Percentiles rank a stretch among this genome's conserved stretches.
phyloP scores from a whole-genome alignment of 2,329 filamentous ascomycete genomes.

The Neocucurbitaria cava region DNA sequence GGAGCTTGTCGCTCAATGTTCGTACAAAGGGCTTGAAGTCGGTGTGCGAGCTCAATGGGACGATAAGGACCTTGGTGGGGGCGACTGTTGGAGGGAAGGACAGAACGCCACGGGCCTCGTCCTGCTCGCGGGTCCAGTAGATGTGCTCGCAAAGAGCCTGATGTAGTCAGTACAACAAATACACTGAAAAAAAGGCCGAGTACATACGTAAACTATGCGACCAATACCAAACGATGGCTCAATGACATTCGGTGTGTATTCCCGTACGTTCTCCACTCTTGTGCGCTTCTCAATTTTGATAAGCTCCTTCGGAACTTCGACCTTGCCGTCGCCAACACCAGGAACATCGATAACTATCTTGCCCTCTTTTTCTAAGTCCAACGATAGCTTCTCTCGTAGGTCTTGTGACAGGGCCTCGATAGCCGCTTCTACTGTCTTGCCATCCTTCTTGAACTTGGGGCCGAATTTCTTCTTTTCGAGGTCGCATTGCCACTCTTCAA shows the following conservation, averaged over 20 bases:
- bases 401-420: constrained; percentile 79
- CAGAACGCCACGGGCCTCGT: constrained; percentile 81
- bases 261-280: constrained; percentile 80
- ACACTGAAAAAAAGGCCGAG: background rate
- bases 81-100: constrained; percentile 80
- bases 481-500: constrained; percentile 88
- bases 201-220: constrained; percentile 79
- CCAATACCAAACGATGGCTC: constrained; percentile 98
- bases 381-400: constrained; percentile 78
- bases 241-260: constrained; percentile 95
- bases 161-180: constrained; percentile 47
- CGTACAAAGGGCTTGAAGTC: constrained; percentile 81
- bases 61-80: constrained; percentile 94
- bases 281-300: constrained; percentile 85
- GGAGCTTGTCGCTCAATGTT: constrained; percentile 76
- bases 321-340: constrained; percentile 71
- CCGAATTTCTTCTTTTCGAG: constrained; percentile 96
- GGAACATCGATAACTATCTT: constrained; percentile 80
- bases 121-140: constrained; percentile 88
- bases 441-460: constrained; percentile 89
- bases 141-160: constrained; percentile 93
- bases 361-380: constrained; percentile 74
- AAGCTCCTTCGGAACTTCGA: constrained; percentile 79
- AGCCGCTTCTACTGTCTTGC: constrained; percentile 81
- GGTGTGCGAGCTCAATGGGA: constrained; percentile 82